These are phyloP conservation scores for Paramecium pentaurelia DNA, from an alignment of 73 alveolate genomes.

Conservation along the genomic window DNA sequence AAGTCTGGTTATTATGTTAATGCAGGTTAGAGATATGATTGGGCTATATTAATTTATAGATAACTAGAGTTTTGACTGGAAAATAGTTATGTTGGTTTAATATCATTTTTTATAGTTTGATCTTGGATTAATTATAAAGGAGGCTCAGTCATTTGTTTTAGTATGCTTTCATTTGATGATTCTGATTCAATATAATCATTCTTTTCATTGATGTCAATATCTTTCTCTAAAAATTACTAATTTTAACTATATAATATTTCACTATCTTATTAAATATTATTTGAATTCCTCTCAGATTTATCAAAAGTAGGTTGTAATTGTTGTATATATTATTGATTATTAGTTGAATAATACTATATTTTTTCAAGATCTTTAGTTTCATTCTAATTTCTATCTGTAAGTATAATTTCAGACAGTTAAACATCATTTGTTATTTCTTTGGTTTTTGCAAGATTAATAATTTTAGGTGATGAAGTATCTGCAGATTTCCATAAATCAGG, in stretches of 20 bases:
- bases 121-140: neutral
- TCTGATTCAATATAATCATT: neutral
- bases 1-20: neutral
- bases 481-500: neutral
- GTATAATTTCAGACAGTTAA: conserved; percentile 27
- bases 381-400: conserved; percentile 3
- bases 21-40: neutral
- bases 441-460: neutral
- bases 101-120: neutral
- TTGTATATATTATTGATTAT: neutral
- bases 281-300: neutral
- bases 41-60: neutral
- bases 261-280: neutral
- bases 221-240: neutral
- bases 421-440: neutral
- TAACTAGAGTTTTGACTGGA: neutral
- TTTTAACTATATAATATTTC: neutral
- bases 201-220: neutral
- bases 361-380: neutral
- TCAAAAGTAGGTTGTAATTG: neutral
- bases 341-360: neutral
- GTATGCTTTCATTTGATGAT: neutral
- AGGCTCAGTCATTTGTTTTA: neutral
- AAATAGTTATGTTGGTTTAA: neutral
- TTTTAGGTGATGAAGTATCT: neutral